These are phyloP conservation scores for Alternaria dauci DNA, from an alignment of 2,329 filamentous ascomycete genomes.

Conservation along the genomic window DNA sequence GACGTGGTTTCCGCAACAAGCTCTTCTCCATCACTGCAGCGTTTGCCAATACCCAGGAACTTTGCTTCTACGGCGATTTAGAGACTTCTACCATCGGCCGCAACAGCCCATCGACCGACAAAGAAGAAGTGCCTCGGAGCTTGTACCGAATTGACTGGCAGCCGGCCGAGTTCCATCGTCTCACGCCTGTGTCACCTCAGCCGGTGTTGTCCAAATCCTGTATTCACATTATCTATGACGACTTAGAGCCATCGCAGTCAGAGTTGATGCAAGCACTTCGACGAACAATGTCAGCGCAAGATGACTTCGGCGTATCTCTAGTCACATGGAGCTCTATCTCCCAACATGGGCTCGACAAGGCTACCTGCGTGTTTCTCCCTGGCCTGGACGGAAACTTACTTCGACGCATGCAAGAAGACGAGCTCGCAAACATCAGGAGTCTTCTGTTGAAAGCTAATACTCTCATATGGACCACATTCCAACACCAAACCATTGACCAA, in stretches of 20 bases:
- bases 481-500: not conserved
- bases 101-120: not conserved
- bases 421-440: constrained; percentile 13
- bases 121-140: not conserved
- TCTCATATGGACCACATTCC: constrained; percentile 15
- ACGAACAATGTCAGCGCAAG: not conserved
- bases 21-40: constrained; percentile 17
- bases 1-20: constrained; percentile 23
- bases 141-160: constrained; percentile 19
- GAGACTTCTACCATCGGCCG: constrained; percentile 23
- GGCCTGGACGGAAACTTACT: constrained; percentile 15
- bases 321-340: constrained; percentile 6
- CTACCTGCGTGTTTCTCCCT: constrained; percentile 17
- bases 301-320: not conserved
- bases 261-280: constrained; percentile 4
- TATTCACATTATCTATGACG: constrained; percentile 16
- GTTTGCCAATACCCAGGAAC: not conserved
- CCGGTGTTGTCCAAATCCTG: not conserved
- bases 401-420: constrained; percentile 11
- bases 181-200: not conserved
- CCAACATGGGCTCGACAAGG: constrained; percentile 7
- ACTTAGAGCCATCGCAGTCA: constrained; percentile 1
- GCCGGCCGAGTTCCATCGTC: constrained; percentile 5
- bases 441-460: constrained; percentile 5
- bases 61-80: constrained; percentile 20